Conservation (phyloP, 2,329 filamentous ascomycete species). For the Aaosphaeria arxii region DNA sequence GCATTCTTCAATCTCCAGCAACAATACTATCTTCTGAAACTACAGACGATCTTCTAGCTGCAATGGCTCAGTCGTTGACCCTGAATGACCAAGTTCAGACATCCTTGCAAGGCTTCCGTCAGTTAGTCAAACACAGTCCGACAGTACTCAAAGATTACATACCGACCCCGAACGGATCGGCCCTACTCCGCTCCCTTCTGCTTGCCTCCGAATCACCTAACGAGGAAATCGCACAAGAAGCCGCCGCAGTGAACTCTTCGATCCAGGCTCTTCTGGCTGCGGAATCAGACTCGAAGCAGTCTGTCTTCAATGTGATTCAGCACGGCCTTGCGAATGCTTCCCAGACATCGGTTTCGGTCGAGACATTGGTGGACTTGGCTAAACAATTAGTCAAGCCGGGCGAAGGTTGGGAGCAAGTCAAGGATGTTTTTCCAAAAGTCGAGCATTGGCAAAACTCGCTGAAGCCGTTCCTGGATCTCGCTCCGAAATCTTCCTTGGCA, state of each 20-base stretch:
- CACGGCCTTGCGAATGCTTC: conserved; percentile 49
- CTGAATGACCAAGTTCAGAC: conserved; percentile 29
- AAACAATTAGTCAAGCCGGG: conserved; percentile 44
- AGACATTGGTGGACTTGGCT: conserved; percentile 55
- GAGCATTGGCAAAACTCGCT: conserved; percentile 66
- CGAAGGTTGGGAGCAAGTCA: conserved; percentile 21
- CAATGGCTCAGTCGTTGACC: conserved; percentile 38
- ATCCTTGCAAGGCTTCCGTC: conserved; percentile 45
- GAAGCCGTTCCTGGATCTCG: conserved; percentile 49
- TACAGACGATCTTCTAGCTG: conserved; percentile 35
- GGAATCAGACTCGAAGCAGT: conserved; percentile 40
- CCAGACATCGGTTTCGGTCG: conserved; percentile 46
- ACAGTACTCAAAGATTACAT: conserved; percentile 44
- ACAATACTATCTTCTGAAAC: conserved; percentile 34
- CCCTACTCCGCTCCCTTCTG: conserved; percentile 51
- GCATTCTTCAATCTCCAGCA: conserved; percentile 32
- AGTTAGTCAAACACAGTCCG: conserved; percentile 41
- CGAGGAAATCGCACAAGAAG: conserved; percentile 49
- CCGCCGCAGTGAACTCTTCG: conserved; percentile 35
- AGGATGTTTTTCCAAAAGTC: conserved; percentile 61
- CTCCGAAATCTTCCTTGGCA: conserved; percentile 63
- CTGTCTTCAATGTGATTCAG: conserved; percentile 52
- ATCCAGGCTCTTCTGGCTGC: conserved; percentile 37
- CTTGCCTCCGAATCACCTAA: conserved; percentile 52
- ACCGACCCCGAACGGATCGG: conserved; percentile 44